Percentiles rank a stretch among this genome's conserved stretches.
Evolutionary conservation across 306 rosid species (phyloP).

Genomic region (Lablab purpureus): DNA sequence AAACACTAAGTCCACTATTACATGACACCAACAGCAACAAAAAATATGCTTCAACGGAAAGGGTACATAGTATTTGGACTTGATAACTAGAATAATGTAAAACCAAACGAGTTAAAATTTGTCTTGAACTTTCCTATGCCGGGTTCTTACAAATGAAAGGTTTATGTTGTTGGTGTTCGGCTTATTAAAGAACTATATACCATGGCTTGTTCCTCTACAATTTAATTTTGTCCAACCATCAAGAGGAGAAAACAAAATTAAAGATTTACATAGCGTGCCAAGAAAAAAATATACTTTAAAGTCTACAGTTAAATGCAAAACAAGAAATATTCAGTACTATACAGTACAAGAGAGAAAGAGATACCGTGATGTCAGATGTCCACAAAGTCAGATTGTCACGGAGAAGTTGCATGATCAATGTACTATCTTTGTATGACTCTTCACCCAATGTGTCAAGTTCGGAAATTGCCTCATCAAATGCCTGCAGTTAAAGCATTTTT

Average conservation of each 20-base stretch:
- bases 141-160: not conserved
- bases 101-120: slow-evolving; percentile 22
- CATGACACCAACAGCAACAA: not conserved
- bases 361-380: slow-evolving; percentile 93
- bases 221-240: slow-evolving; percentile 9
- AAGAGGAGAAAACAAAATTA: not conserved
- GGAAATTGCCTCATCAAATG: slow-evolving; percentile 94
- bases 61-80: not conserved
- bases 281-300: not conserved
- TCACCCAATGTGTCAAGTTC: slow-evolving; percentile 94
- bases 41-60: not conserved
- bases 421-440: slow-evolving; percentile 98
- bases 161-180: not conserved
- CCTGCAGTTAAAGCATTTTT: slow-evolving; percentile 53
- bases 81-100: not conserved
- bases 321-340: not conserved
- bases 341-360: not conserved
- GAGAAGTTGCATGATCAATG: slow-evolving; percentile 97
- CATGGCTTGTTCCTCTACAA: slow-evolving; percentile 8
- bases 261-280: not conserved
- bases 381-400: slow-evolving; percentile 94
- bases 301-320: not conserved
- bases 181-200: not conserved
- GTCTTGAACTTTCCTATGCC: not conserved
- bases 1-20: not conserved